Evolutionary conservation across 2,329 filamentous ascomycete genomes (phyloP).

Genomic region (Stylonectria norvegica): DNA sequence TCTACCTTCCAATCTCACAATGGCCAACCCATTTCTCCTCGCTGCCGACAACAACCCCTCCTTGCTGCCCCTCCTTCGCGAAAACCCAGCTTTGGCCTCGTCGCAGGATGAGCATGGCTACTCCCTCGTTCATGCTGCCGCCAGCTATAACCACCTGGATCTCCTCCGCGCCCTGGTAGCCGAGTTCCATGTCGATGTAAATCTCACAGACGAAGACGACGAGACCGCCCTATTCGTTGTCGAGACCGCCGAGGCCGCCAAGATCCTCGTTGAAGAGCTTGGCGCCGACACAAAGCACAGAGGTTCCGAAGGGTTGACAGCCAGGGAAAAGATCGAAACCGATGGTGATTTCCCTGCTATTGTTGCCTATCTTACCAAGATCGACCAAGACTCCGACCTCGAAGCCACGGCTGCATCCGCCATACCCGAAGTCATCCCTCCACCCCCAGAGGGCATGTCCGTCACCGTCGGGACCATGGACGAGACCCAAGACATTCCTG

Average conservation of each 20-base stretch:
- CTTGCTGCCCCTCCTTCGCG: conserved; percentile 70
- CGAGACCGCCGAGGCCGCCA: conserved; percentile 76
- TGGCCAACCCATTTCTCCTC: conserved; percentile 67
- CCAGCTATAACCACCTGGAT: conserved; percentile 84
- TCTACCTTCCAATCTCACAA: conserved; percentile 22
- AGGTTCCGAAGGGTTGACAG: conserved; percentile 75
- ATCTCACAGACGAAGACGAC: conserved; percentile 83
- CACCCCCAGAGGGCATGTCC: conserved; percentile 70
- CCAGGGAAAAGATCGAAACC: conserved; percentile 67
- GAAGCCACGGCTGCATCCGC: conserved; percentile 26
- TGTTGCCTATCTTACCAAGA: conserved; percentile 15
- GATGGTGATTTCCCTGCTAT: conserved; percentile 25
- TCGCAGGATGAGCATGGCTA: conserved; percentile 89
- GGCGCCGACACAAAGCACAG: conserved; percentile 61
- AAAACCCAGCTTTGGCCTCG: conserved; percentile 72
- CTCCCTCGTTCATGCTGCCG: conserved; percentile 86
- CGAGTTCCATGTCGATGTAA: conserved; percentile 74
- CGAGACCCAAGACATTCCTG: conserved; percentile 55
- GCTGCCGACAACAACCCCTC: conserved; percentile 77
- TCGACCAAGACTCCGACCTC: conserved; percentile 29
- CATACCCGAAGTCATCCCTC: conserved; percentile 47
- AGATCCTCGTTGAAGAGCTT: conserved; percentile 77
- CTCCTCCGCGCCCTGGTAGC: conserved; percentile 72
- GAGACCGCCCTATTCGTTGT: conserved; percentile 95
- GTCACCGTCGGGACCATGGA: conserved; percentile 75